Evolutionary conservation across 129 eudicot species (phyloP).

Genomic region (Gnaphalium uliginosum): DNA sequence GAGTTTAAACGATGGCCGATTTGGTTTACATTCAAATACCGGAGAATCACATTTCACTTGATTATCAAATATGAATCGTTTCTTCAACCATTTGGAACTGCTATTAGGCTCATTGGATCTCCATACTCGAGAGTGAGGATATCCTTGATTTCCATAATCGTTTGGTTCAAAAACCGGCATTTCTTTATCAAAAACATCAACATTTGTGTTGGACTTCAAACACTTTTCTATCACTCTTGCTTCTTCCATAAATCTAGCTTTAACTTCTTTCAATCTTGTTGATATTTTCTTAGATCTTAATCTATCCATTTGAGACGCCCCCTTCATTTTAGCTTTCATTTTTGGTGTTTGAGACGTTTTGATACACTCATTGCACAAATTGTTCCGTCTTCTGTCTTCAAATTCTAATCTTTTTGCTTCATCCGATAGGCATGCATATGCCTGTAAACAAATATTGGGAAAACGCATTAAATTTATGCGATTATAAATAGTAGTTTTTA

Average conservation of each 20-base stretch:
- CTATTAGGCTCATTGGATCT: conserved; percentile 30
- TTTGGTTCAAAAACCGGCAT: conserved; percentile 63
- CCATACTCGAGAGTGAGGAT: conserved; percentile 47
- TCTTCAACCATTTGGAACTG: conserved; percentile 31
- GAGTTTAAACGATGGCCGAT: conserved; percentile 26
- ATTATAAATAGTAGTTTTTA: neutral
- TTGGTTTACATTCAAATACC: conserved; percentile 46
- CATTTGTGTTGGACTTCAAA: conserved; percentile 42
- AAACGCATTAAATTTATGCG: neutral
- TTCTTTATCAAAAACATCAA: conserved; percentile 30
- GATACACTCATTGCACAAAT: conserved; percentile 48
- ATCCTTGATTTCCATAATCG: conserved; percentile 41
- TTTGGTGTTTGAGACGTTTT: conserved; percentile 25
- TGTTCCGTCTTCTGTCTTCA: conserved; percentile 48
- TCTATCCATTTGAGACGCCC: conserved; percentile 20
- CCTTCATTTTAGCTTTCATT: conserved; percentile 24
- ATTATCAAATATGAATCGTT: conserved; percentile 19
- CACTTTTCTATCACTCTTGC: conserved; percentile 64
- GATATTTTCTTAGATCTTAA: conserved; percentile 32
- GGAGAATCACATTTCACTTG: conserved; percentile 42
- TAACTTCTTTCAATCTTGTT: conserved; percentile 42
- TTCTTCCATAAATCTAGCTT: conserved; percentile 55
- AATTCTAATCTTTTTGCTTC: conserved; percentile 51
- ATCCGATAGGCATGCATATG: conserved; percentile 63
- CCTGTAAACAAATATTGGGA: conserved; percentile 40